phyloP scores from a whole-genome alignment of 1,284 basidiomycete genomes.

The Pterula multifida region DNA sequence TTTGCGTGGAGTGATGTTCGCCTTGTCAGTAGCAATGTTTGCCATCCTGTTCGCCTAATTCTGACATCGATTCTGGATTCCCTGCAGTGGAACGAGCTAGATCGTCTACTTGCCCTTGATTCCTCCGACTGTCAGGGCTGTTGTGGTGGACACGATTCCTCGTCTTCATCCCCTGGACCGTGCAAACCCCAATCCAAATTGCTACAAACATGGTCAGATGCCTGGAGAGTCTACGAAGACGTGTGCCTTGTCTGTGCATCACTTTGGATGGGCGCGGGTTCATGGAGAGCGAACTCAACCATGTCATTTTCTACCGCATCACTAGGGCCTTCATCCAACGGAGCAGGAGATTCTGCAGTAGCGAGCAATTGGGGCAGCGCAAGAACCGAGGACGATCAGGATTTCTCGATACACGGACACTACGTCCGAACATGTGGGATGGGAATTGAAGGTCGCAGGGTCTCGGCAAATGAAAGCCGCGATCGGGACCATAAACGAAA shows the following conservation, averaged over 20 bases:
- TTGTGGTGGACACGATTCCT: conserved; percentile 25
- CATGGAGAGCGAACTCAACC: conserved; percentile 41
- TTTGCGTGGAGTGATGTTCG: conserved; percentile 75
- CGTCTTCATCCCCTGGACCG: conserved; percentile 14
- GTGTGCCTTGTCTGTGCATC: conserved; percentile 69
- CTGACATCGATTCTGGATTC: background rate
- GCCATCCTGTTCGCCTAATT: background rate
- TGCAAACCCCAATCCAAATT: conserved; percentile 9
- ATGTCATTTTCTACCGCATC: conserved; percentile 31
- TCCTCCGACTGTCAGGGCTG: conserved; percentile 13
- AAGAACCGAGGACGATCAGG: conserved; percentile 52
- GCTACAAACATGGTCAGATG: conserved; percentile 49
- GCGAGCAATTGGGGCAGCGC: conserved; percentile 36
- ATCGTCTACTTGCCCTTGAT: conserved; percentile 49
- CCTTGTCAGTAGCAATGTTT: conserved; percentile 31
- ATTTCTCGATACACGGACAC: conserved; percentile 27
- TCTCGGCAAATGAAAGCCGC: background rate
- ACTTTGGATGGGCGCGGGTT: conserved; percentile 47
- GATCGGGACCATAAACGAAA: conserved; percentile 10
- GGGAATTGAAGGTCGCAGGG: conserved; percentile 55
- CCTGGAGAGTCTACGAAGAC: conserved; percentile 71
- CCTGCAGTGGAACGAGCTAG: conserved; percentile 59
- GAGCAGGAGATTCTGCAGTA: no score
- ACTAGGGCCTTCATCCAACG: no score
- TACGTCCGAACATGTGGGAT: conserved; percentile 47